phyloP scores from a whole-genome alignment of 169 alveolate genomes.

The Amoebophrya sp. region DNA sequence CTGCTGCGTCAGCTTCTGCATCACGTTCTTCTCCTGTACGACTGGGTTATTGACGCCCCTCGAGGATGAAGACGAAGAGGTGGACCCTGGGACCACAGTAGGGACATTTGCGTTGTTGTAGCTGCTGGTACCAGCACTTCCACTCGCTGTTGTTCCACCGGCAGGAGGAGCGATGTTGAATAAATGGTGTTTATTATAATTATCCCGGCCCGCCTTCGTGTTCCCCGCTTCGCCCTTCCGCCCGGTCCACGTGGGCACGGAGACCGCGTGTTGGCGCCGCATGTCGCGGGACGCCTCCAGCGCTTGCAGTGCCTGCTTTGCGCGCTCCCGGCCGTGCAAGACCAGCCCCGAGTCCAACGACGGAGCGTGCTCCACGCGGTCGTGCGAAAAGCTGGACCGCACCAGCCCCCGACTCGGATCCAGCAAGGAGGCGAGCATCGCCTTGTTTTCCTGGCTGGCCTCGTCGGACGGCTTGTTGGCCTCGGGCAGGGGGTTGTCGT shows the following conservation, averaged over 20 bases:
- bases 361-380: neutral
- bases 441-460: neutral
- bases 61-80: too few species aligned
- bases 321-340: neutral
- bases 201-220: neutral
- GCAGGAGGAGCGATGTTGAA: too few species aligned
- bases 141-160: neutral
- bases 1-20: neutral
- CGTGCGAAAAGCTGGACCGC: neutral
- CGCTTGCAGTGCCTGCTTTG: neutral
- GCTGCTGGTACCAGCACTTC: neutral
- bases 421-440: neutral
- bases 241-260: conserved; percentile 48
- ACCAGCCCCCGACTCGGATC: neutral
- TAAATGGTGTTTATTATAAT: too few species aligned
- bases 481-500: neutral
- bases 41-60: too few species aligned
- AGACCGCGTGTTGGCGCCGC: neutral
- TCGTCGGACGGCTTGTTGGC: neutral
- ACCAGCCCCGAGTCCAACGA: neutral
- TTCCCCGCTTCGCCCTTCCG: conserved; percentile 38
- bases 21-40: neutral
- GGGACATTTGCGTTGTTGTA: too few species aligned
- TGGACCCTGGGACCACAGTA: too few species aligned
- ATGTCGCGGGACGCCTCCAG: neutral